A percentile compares a stretch with the other conserved stretches of the same genome.
phyloP scores from a whole-genome alignment of 352 stramenopile species.

The Pythium sp. region DNA sequence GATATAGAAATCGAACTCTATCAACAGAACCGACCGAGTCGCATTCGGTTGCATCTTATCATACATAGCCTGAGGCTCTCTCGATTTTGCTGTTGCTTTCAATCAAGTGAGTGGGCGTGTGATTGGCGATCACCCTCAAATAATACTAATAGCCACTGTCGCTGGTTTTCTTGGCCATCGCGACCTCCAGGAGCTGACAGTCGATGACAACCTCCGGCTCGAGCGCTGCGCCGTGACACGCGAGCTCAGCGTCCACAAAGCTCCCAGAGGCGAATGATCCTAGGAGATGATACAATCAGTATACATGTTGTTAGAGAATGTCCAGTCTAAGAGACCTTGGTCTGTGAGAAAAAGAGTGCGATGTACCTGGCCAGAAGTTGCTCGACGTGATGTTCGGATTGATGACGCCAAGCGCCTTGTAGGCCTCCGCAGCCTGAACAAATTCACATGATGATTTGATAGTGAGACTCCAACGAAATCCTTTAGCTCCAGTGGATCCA shows the following conservation, averaged over 20 bases:
- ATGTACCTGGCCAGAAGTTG: conserved; percentile 54
- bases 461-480: background rate
- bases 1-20: background rate
- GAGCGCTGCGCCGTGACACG: conserved; percentile 44
- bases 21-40: background rate
- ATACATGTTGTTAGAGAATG: too few species aligned
- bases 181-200: conserved; percentile 59
- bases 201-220: conserved; percentile 46
- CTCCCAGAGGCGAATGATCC: conserved; percentile 50
- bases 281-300: too few species aligned
- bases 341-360: background rate
- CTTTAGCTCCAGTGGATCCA: background rate
- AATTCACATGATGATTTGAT: background rate
- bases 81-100: conserved; percentile 7
- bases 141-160: background rate
- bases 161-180: conserved; percentile 25
- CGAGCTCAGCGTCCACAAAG: conserved; percentile 47
- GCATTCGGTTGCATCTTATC: background rate
- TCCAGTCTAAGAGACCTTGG: too few species aligned
- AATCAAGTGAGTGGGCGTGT: background rate
- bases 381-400: conserved; percentile 29
- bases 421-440: conserved; percentile 46
- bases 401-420: conserved; percentile 53
- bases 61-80: conserved; percentile 1
- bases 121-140: background rate